Base-by-base conservation (phyloP, 1,139 yeast species). In the Geotrichum reessii region DNA sequence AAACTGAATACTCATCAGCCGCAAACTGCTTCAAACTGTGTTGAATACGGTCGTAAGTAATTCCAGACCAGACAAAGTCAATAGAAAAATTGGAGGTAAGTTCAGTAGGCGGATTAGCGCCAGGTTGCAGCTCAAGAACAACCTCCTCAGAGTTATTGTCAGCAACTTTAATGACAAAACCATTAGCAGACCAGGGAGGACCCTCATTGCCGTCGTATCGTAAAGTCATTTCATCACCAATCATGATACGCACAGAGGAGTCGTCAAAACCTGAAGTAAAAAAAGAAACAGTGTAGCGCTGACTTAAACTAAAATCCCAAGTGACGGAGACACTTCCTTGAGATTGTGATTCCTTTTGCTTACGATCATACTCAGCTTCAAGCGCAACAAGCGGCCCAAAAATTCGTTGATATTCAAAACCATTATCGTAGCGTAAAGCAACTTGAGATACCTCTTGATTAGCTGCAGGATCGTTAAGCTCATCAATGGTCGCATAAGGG, bases 21-120 rank as follows among this genome's bases (percentile, higher is more conserved):
- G 97, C 97, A 76, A 92, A 89, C 14, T 71, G 72, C 59, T 78
- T 81, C 73, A 92, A 74, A 0, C 96, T 95, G 27, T 76, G 74
- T 73, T 89, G 96, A 93, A 90, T 89, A 68, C 97, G 81, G 47
- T 82, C 85, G 69, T 86, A 91, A 1, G 96, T 78, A 1, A 86
- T 83, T 21, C 93, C 95, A 64, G 87, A 87, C 97, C 97, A 92
- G 57, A 88, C 88, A 69, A 89, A 87, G 67, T 89, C 95, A 0
- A 93, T 92, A 1, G 93, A 84, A 71, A 88, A 92, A 40, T 86
- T 89, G 2, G 83, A 78, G 1, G 81, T 80, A 52, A 81, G 69
- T 61, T 84, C 78, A 2, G 84, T 81, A n/a, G 95, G 95, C 25
- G 83, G 81, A 1, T 76, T 72, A 3, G 64, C 69, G 22, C 66